phyloP scores from a whole-genome alignment of 2,329 filamentous ascomycete genomes.

The Microdochium bolleyi region DNA sequence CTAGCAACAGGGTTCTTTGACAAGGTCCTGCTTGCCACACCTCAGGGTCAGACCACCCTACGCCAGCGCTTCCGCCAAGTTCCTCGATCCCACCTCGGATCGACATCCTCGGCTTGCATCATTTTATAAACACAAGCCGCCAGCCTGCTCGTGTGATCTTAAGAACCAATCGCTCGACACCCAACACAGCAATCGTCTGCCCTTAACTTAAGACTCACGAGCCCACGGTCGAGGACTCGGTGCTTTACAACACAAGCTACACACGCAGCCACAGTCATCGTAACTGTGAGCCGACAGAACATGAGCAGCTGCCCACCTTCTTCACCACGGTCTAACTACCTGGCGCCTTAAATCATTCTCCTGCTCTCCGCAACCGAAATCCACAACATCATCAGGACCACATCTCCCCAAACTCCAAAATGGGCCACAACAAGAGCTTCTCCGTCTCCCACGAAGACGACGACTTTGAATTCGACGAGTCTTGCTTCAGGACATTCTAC shows the following conservation, averaged over 20 bases:
- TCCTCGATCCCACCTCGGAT: neutral
- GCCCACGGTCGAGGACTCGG: neutral
- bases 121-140: neutral
- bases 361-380: neutral
- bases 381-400: neutral
- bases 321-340: neutral
- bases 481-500: constrained; percentile 52
- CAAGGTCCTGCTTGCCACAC: neutral
- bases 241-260: neutral
- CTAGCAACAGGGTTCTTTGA: neutral
- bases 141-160: neutral
- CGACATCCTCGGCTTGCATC: neutral
- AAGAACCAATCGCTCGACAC: neutral
- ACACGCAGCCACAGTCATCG: neutral
- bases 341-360: neutral
- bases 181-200: neutral
- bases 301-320: neutral
- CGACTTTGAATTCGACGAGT: constrained; percentile 40
- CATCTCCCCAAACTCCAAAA: constrained; percentile 7
- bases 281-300: neutral
- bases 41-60: neutral
- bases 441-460: constrained; percentile 24
- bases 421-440: constrained; percentile 25
- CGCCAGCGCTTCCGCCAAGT: neutral
- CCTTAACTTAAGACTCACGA: neutral